phyloP scores from a whole-genome alignment of 2,329 filamentous ascomycete genomes.

The Phialophora chinensis region DNA sequence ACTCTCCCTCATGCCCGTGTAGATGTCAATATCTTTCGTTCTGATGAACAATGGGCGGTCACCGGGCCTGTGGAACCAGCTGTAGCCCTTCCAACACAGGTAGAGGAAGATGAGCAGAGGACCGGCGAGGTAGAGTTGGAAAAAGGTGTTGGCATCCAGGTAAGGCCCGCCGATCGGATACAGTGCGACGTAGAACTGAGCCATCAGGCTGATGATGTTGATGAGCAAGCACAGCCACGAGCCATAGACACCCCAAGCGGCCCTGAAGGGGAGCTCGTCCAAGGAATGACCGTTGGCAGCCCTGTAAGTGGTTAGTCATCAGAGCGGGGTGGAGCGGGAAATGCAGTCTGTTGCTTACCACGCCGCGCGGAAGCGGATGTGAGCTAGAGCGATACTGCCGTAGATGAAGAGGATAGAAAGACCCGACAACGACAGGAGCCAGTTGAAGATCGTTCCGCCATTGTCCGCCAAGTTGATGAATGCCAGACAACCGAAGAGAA shows the following conservation, averaged over 20 bases:
- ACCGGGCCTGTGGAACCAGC: constrained; percentile 39
- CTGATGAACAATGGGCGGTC: constrained; percentile 43
- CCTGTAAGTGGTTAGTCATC: constrained; percentile 24
- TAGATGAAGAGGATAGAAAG: constrained; percentile 77
- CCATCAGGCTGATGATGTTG: constrained; percentile 76
- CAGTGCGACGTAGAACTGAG: constrained; percentile 88
- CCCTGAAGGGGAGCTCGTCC: constrained; percentile 78
- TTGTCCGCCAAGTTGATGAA: constrained; percentile 66
- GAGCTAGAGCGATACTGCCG: constrained; percentile 51
- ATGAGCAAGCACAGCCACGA: constrained; percentile 80
- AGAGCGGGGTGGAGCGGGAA: constrained; percentile 8
- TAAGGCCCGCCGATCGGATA: constrained; percentile 67
- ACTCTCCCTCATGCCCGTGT: constrained; percentile 45
- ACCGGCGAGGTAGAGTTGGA: constrained; percentile 39
- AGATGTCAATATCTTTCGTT: constrained; percentile 46
- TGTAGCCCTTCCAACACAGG: constrained; percentile 36
- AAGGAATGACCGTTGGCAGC: constrained; percentile 69
- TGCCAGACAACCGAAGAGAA: constrained; percentile 75
- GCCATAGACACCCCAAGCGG: constrained; percentile 78
- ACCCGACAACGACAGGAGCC: constrained; percentile 78
- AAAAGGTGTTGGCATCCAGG: constrained; percentile 37
- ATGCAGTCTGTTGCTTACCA: constrained; percentile 53
- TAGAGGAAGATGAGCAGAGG: constrained; percentile 38
- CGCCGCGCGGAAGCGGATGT: constrained; percentile 88
- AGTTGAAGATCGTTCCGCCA: constrained; percentile 67